Base-by-base conservation (phyloP, 2,329 filamentous ascomycete genomes). In the Penicillium crustosum region DNA sequence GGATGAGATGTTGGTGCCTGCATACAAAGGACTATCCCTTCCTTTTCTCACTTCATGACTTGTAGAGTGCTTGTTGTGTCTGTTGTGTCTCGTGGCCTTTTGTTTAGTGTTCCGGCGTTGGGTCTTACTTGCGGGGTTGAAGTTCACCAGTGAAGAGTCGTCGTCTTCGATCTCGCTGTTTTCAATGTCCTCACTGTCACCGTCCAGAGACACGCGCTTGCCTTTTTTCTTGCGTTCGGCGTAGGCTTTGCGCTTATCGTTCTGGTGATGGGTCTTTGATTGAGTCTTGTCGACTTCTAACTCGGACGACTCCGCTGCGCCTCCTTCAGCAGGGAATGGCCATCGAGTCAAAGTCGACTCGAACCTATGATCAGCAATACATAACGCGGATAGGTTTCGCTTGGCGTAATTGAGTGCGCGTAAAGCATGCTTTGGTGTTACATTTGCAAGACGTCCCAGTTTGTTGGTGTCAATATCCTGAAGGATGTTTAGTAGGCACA, bases 371-470 rank as follows among this genome's bases (percentile, higher is more conserved):
- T 47, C 12, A 31, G 4, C 2, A 21, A 12, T 7, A 19, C 10
- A 29, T 19, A 45, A 8, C 3, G 0, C 31, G 6, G 5, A 0
- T 4, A 19, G 1, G 10, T 19, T 19, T 45, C 2, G 3, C 43
- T 13, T 31, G 6, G 25, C 43, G 0, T 0, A 2, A 8, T 5
- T 3, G 6, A 31, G 13, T 47, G 3, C n/a, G 1, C 0, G 0
- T 13, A 0, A 0, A 23, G 19, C 29, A 33, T 1, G 1, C 1
- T 0, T 2, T 1, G 19, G 13, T 19, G 0, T 47, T 2, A 21
- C 8, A 17, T 0, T 3, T 8, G 19, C 2, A 9, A 47, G 19
- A 17, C 12, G 12, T 21, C 7, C 19, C 7, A 33, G 27, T 10
- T 33, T 15, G 2, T 10, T 1, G 2, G 2, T 2, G 13, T 47